Evolutionary conservation across 2,329 filamentous ascomycete genomes (phyloP).

Genomic region (Diaporthe nobilis): DNA sequence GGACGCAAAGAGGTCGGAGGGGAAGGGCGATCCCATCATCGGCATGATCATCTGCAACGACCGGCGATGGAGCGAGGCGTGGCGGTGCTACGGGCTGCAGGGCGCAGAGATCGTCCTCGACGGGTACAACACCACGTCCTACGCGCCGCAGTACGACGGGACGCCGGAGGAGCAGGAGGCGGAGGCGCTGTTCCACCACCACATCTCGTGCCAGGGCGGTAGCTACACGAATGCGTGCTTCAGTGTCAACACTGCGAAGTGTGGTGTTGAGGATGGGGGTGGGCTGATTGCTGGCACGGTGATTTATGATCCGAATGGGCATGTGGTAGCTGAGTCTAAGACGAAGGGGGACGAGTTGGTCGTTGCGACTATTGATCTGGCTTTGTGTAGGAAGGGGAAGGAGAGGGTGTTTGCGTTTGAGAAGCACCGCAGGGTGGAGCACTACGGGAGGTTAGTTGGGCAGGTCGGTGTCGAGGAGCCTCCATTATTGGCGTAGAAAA

Average conservation of each 20-base stretch:
- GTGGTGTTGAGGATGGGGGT: conserved; percentile 61
- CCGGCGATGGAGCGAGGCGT: conserved; percentile 66
- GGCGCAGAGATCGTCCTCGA: conserved; percentile 53
- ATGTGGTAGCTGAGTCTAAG: conserved; percentile 63
- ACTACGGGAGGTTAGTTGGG: conserved; percentile 56
- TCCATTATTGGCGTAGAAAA: conserved; percentile 42
- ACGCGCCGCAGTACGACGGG: conserved; percentile 58
- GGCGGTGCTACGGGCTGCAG: conserved; percentile 63
- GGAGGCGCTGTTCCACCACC: conserved; percentile 66
- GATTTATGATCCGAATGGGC: conserved; percentile 53
- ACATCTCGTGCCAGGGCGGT: conserved; percentile 65
- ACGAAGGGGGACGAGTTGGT: conserved; percentile 65
- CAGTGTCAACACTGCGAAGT: conserved; percentile 63
- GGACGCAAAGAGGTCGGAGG: conserved; percentile 44
- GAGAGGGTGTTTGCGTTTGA: conserved; percentile 62
- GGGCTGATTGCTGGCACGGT: conserved; percentile 39
- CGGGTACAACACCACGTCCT: conserved; percentile 66
- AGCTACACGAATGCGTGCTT: conserved; percentile 68
- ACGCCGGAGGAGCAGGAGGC: conserved; percentile 58
- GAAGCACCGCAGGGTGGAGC: conserved; percentile 59
- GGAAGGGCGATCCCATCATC: conserved; percentile 65
- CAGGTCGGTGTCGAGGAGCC: conserved; percentile 56
- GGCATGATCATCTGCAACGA: conserved; percentile 71
- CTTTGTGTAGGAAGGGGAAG: conserved; percentile 62
- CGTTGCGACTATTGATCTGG: conserved; percentile 64